Conservation (phyloP, 306 rosid species). For the Vigna angularis region DNA sequence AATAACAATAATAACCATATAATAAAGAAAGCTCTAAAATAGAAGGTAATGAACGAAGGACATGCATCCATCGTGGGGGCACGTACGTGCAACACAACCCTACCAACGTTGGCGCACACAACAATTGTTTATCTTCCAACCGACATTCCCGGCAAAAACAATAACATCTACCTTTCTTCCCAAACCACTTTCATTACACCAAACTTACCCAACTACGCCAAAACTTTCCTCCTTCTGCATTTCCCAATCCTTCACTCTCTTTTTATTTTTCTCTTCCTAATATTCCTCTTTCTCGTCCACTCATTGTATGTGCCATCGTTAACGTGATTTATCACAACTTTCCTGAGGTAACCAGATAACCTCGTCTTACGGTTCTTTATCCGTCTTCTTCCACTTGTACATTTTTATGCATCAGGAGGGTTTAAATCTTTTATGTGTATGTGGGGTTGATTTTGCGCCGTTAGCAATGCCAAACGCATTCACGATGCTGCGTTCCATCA, state of each 20-base stretch:
- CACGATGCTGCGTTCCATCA: not conserved
- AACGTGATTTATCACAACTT: constrained; percentile 13
- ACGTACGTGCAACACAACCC: constrained; percentile 34
- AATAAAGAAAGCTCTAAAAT: constrained; percentile 30
- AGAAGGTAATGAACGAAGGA: constrained; percentile 39
- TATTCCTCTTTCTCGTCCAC: not conserved
- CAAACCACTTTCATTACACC: constrained; percentile 31
- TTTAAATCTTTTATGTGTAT: not conserved
- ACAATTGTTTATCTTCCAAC: not conserved
- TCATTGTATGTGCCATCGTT: constrained; percentile 15
- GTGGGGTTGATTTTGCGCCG: not conserved
- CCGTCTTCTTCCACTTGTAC: not conserved
- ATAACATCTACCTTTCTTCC: constrained; percentile 42
- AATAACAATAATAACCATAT: not conserved
- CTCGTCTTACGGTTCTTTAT: not conserved
- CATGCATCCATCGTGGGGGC: constrained; percentile 46
- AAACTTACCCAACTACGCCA: not conserved
- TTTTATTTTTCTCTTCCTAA: not conserved
- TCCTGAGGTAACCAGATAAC: constrained; percentile 24
- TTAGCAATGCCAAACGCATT: not conserved
- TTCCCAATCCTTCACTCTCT: constrained; percentile 24
- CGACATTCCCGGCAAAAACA: constrained; percentile 48
- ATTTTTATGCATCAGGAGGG: not conserved
- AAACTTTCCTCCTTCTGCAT: constrained; percentile 38
- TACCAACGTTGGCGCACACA: constrained; percentile 33